phyloP scores from a whole-genome alignment of 768 basidiomycete genomes.

The Rickenella mellea region DNA sequence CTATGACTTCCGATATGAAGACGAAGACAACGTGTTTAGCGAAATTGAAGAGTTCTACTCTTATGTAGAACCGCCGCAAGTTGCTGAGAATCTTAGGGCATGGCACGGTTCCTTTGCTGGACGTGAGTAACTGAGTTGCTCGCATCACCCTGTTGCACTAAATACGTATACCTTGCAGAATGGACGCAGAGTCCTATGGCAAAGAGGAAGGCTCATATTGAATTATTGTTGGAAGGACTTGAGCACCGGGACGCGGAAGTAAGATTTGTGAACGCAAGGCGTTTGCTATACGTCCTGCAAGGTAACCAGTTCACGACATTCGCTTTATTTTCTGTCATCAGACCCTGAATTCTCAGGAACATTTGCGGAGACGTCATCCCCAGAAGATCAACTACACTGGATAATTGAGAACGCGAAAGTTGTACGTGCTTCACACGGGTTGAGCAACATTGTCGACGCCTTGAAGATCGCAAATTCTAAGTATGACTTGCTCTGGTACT shows the following conservation, averaged over 20 bases:
- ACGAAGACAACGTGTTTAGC: slow-evolving; percentile 91
- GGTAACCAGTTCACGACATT: slow-evolving; percentile 34
- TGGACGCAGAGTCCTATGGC: slow-evolving; percentile 66
- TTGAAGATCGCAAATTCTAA: slow-evolving; percentile 85
- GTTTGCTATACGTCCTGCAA: slow-evolving; percentile 87
- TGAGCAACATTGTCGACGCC: slow-evolving; percentile 75
- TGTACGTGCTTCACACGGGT: slow-evolving; percentile 74
- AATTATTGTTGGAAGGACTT: slow-evolving; percentile 74
- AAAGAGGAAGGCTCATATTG: slow-evolving; percentile 64
- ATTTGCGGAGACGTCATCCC: slow-evolving; percentile 83
- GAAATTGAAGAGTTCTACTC: slow-evolving; percentile 98
- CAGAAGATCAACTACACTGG: slow-evolving; percentile 93
- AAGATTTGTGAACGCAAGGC: slow-evolving; percentile 78
- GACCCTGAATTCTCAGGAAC: slow-evolving; percentile 43
- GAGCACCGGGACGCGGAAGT: slow-evolving; percentile 81
- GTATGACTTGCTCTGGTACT: slow-evolving; percentile 74
- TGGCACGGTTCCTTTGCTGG: slow-evolving; percentile 79
- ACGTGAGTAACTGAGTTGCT: slow-evolving; percentile 36
- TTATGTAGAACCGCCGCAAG: slow-evolving; percentile 90
- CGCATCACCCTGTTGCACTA: slow-evolving; percentile 2
- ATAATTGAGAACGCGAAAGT: slow-evolving; percentile 90
- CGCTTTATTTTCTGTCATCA: not conserved
- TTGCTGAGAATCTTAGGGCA: slow-evolving; percentile 76
- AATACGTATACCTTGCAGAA: slow-evolving; percentile 33
- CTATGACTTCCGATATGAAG: slow-evolving; percentile 91